Evolutionary conservation across 1,284 basidiomycete genomes (phyloP).

Genomic region (Moesziomyces parantarcticus): DNA sequence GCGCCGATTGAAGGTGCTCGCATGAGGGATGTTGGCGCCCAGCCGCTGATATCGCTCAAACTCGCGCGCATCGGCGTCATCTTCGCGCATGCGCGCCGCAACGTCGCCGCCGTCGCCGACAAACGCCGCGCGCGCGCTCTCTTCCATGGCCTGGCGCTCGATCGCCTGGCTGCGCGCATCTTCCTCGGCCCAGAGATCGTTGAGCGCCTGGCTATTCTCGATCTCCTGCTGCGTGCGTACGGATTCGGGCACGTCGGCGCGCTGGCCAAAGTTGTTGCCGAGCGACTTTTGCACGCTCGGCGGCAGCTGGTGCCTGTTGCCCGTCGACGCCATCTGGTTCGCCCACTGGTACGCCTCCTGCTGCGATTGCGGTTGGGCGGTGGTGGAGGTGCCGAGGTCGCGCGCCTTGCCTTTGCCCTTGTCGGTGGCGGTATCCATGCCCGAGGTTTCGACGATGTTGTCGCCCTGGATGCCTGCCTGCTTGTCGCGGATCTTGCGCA

Average conservation of each 20-base stretch:
- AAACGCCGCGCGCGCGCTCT: constrained; percentile 38
- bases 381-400: constrained; percentile 2
- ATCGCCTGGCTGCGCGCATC: constrained; percentile 52
- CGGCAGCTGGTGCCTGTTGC: constrained; percentile 28
- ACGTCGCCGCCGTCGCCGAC: constrained; percentile 63
- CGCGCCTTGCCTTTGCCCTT: constrained; percentile 55
- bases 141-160: constrained; percentile 28
- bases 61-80: constrained; percentile 59
- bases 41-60: constrained; percentile 57
- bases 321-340: constrained; percentile 40
- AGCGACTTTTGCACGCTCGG: constrained; percentile 36
- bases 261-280: constrained; percentile 14
- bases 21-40: constrained; percentile 49
- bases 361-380: constrained; percentile 30
- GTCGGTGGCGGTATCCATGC: constrained; percentile 10
- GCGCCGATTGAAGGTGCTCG: constrained; percentile 29
- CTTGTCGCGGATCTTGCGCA: constrained; percentile 84
- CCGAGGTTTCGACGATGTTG: constrained; percentile 74
- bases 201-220: constrained; percentile 39
- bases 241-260: constrained; percentile 11
- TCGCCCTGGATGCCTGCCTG: constrained; percentile 85
- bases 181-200: constrained; percentile 66
- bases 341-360: constrained; percentile 49
- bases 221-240: constrained; percentile 27
- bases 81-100: constrained; percentile 57